phyloP scores from a whole-genome alignment of 768 basidiomycete genomes.

The Collybia sordida region DNA sequence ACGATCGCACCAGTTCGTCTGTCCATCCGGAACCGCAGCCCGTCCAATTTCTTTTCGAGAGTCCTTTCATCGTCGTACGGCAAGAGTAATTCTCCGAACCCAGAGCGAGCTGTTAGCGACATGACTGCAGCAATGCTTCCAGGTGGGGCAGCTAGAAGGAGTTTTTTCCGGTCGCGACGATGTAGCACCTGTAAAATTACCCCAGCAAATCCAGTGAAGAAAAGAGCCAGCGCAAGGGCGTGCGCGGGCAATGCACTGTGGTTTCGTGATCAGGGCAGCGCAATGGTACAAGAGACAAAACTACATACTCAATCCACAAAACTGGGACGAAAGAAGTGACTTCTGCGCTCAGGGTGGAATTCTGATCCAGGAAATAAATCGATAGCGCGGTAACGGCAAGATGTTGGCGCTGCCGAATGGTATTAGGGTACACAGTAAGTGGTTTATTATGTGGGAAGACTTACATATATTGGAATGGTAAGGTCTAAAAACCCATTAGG shows the following conservation, averaged over 20 bases:
- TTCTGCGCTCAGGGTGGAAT: conserved; percentile 35
- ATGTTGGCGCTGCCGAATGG: conserved; percentile 44
- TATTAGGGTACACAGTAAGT: background rate
- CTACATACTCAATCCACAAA: conserved; percentile 58
- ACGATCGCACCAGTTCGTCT: conserved; percentile 60
- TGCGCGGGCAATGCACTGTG: conserved; percentile 54
- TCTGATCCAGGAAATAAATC: conserved; percentile 53
- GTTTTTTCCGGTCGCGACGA: conserved; percentile 40
- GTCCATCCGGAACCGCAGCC: conserved; percentile 56
- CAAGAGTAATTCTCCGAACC: conserved; percentile 59
- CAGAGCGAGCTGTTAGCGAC: conserved; percentile 58
- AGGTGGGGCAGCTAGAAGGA: conserved; percentile 55
- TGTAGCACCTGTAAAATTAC: conserved; percentile 47
- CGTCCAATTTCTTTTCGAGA: conserved; percentile 48
- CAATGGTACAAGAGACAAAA: background rate
- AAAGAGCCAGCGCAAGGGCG: conserved; percentile 44
- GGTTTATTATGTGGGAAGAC: conserved; percentile 17
- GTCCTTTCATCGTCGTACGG: conserved; percentile 53
- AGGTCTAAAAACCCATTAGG: conserved; percentile 51
- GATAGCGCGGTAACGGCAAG: conserved; percentile 56
- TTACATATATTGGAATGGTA: conserved; percentile 52
- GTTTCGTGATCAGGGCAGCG: background rate
- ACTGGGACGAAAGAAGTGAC: conserved; percentile 44
- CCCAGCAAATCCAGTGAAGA: conserved; percentile 49
- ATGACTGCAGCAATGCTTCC: conserved; percentile 59